A percentile compares a stretch with the other conserved stretches of the same genome.
Evolutionary conservation across 2,329 filamentous ascomycete species (phyloP).

Genomic region (Hypocrella siamensis): DNA sequence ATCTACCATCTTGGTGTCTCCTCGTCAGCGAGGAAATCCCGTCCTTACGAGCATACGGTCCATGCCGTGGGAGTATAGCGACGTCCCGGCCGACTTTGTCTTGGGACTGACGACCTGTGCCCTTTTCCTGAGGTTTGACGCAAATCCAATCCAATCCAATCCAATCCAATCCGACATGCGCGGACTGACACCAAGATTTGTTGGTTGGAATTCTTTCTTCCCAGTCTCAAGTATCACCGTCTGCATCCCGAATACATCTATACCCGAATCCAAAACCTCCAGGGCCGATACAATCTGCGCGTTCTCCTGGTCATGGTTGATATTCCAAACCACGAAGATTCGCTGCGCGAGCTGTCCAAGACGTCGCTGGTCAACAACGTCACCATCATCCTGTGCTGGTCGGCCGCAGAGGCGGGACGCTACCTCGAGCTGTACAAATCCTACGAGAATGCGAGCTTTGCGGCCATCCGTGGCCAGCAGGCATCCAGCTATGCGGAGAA

Average conservation of each 20-base stretch:
- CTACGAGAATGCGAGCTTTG: slow-evolving; percentile 70
- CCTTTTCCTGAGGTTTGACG: slow-evolving; percentile 62
- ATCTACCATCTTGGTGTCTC: slow-evolving; percentile 76
- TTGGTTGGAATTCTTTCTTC: too few relatives aligned
- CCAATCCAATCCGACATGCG: too few relatives aligned
- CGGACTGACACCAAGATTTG: too few relatives aligned
- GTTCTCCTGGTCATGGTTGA: slow-evolving; percentile 85
- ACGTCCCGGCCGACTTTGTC: slow-evolving; percentile 90
- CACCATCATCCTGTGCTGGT: slow-evolving; percentile 88
- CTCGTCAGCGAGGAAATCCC: slow-evolving; percentile 88
- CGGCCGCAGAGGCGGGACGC: slow-evolving; percentile 77
- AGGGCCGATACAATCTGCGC: slow-evolving; percentile 74
- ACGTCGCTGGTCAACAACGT: slow-evolving; percentile 85
- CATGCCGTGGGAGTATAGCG: slow-evolving; percentile 89
- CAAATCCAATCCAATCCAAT: too few relatives aligned
- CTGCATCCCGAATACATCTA: slow-evolving; percentile 98
- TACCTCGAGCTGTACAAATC: slow-evolving; percentile 94
- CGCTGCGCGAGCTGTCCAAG: slow-evolving; percentile 78
- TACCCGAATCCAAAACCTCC: slow-evolving; percentile 71
- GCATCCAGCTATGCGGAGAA: slow-evolving; percentile 72
- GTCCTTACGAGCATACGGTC: slow-evolving; percentile 70
- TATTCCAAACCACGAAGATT: slow-evolving; percentile 85
- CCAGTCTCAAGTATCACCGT: slow-evolving; percentile 82
- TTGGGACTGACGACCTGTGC: slow-evolving; percentile 78
- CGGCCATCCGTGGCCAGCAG: slow-evolving; percentile 74